phyloP scores from a whole-genome alignment of 2,329 filamentous ascomycete genomes.

The Aureobasidium sp. region DNA sequence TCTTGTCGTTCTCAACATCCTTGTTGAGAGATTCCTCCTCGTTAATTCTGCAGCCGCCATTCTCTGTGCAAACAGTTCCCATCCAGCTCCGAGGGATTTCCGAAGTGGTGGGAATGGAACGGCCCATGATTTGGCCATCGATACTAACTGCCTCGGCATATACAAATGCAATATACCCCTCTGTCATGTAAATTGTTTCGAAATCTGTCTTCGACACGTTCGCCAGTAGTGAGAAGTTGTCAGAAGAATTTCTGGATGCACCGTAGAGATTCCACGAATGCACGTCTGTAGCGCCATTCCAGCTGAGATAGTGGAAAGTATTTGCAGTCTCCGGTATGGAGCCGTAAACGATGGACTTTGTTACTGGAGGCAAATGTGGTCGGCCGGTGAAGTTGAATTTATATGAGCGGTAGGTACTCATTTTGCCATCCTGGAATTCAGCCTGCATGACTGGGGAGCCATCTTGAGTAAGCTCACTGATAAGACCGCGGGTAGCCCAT shows the following conservation, averaged over 20 bases:
- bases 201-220: slow-evolving; percentile 6
- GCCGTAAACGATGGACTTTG: slow-evolving; percentile 25
- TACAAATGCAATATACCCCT: neutral
- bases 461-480: slow-evolving; percentile 24
- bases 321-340: slow-evolving; percentile 20
- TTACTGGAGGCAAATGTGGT: slow-evolving; percentile 18
- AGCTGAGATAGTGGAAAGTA: slow-evolving; percentile 26
- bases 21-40: neutral
- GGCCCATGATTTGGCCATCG: neutral
- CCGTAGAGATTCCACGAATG: slow-evolving; percentile 27
- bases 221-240: neutral
- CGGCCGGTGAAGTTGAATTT: slow-evolving; percentile 28
- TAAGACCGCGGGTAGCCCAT: slow-evolving; percentile 29
- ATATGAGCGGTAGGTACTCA: slow-evolving; percentile 32
- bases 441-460: slow-evolving; percentile 27
- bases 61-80: neutral
- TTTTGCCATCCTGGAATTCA: slow-evolving; percentile 24
- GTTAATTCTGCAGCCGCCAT: neutral
- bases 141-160: neutral
- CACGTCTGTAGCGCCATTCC: slow-evolving; percentile 33
- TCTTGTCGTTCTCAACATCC: neutral
- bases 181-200: slow-evolving; percentile 8
- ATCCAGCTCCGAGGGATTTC: neutral
- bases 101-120: neutral
- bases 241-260: neutral